phyloP scores from a whole-genome alignment of 805 yeast species.

The Cyberlindnera bimundalis region DNA sequence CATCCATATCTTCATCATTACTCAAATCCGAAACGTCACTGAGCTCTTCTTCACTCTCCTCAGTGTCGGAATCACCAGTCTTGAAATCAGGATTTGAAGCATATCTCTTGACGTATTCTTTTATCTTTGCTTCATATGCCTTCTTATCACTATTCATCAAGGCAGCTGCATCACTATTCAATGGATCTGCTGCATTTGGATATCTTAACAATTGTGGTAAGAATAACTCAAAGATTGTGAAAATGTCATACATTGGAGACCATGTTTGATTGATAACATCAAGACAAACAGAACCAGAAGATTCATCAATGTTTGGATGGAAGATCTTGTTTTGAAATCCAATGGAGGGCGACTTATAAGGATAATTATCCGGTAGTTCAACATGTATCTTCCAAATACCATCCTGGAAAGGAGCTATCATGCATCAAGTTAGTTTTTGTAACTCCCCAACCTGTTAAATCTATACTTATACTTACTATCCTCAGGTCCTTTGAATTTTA shows the following conservation, averaged over 20 bases:
- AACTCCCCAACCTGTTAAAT: background rate
- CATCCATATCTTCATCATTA: constrained; percentile 23
- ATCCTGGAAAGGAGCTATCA: constrained; percentile 72
- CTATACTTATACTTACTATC: constrained; percentile 40
- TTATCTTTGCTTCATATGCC: constrained; percentile 65
- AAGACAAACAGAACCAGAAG: constrained; percentile 86
- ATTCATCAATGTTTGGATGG: constrained; percentile 94
- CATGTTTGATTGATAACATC: constrained; percentile 97
- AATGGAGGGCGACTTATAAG: constrained; percentile 92
- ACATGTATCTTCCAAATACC: constrained; percentile 91
- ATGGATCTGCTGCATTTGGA: constrained; percentile 93
- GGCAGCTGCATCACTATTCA: constrained; percentile 86
- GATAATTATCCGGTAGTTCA: constrained; percentile 92
- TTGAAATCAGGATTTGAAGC: constrained; percentile 45
- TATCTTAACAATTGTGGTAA: constrained; percentile 87
- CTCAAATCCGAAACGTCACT: constrained; percentile 27
- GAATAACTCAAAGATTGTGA: constrained; percentile 88
- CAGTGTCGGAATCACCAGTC: constrained; percentile 47
- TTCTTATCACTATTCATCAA: constrained; percentile 66
- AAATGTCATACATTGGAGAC: constrained; percentile 95
- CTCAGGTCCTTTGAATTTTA: constrained; percentile 80
- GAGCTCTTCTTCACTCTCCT: constrained; percentile 37
- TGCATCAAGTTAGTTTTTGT: background rate
- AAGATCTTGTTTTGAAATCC: constrained; percentile 89
- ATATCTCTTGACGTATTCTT: constrained; percentile 67